Evolutionary conservation across 2,329 filamentous ascomycete genomes (phyloP), one percentile per base, ranked within the genome.

Genomic region (Madurella fahalii): DNA sequence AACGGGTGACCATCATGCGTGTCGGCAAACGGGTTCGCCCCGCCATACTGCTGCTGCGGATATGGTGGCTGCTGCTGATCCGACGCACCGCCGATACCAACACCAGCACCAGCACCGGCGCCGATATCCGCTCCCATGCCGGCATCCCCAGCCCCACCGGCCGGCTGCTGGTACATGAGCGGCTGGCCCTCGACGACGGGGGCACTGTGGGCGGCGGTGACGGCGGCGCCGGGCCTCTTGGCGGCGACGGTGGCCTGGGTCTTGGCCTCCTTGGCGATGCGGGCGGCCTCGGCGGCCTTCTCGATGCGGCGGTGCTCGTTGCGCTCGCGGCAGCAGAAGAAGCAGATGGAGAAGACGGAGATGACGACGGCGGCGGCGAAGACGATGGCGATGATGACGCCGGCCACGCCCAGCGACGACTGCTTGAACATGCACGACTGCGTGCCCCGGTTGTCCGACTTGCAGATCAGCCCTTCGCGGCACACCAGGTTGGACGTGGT

Each of bases 241-340:
- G 53, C 52, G 18, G 62, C 58, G 5, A 58, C 55, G 39, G 58
- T 56, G 9, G 59, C 58, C 44, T 48, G 34, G 16, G 53, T 56
- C 59, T 63, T 63, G 47, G 75, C 72, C 63, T 75, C 75, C 66
- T 76, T 75, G 47, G 75, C 76, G 40, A 70, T 62, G 25, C 73
- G 74, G n/a, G 73, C 74, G 43, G 77, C 77, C 68, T 82, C 78
- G 55, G 73, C 72, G 59, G 74, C 73, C 55, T 74, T 74, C 51
- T 67, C 68, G 34, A 73, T 66, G 45, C 71, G 69, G 65, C 72
- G 73, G 63, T 78, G 72, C 61, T 71, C 60, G 65, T 67, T 68
- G 61, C 74, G 71, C 61, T 83, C 79, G 58, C 71, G 70, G 72
- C 74, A 78, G 75, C 77, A 82, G 60, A 77, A 70, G 71, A 76